Percentiles rank a stretch among this genome's conserved stretches.
These are phyloP conservation scores for Aspergillus alliaceus DNA, from an alignment of 2,329 filamentous ascomycete genomes.

Conservation along the genomic window DNA sequence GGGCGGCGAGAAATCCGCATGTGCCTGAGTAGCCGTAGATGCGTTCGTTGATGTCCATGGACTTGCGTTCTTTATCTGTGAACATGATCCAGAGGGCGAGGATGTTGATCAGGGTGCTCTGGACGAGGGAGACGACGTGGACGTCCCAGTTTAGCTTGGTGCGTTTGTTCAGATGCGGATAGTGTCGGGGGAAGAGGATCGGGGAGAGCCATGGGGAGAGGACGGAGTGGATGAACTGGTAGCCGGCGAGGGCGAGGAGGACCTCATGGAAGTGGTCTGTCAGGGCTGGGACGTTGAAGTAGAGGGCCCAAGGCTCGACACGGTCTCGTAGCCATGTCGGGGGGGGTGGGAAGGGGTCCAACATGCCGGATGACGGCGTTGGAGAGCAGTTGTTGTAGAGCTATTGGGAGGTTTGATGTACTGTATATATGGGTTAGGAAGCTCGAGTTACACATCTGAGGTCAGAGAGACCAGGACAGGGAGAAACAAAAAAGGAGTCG, in stretches of 20 bases:
- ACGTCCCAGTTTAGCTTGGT: slow-evolving; percentile 67
- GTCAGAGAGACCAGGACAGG: not conserved
- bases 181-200: slow-evolving; percentile 55
- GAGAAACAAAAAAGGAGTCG: too few relatives aligned
- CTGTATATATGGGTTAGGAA: not conserved
- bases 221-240: slow-evolving; percentile 55
- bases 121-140: slow-evolving; percentile 63
- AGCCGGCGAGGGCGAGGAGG: slow-evolving; percentile 55
- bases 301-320: slow-evolving; percentile 52
- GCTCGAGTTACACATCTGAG: not conserved
- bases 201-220: slow-evolving; percentile 57
- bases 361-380: slow-evolving; percentile 34
- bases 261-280: slow-evolving; percentile 64
- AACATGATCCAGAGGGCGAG: slow-evolving; percentile 60
- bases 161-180: slow-evolving; percentile 53
- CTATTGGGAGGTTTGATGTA: not conserved
- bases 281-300: slow-evolving; percentile 55
- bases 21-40: slow-evolving; percentile 64
- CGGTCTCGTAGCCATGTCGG: slow-evolving; percentile 53
- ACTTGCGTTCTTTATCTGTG: slow-evolving; percentile 55
- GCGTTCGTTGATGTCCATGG: slow-evolving; percentile 53
- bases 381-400: slow-evolving; percentile 4
- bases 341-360: slow-evolving; percentile 48
- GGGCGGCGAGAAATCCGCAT: slow-evolving; percentile 58
- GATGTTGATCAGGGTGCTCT: slow-evolving; percentile 57